Evolutionary conservation across 1,139 yeast species (phyloP), one percentile per base, ranked within the genome.

Genomic region (Lodderomyces beijingensis): DNA sequence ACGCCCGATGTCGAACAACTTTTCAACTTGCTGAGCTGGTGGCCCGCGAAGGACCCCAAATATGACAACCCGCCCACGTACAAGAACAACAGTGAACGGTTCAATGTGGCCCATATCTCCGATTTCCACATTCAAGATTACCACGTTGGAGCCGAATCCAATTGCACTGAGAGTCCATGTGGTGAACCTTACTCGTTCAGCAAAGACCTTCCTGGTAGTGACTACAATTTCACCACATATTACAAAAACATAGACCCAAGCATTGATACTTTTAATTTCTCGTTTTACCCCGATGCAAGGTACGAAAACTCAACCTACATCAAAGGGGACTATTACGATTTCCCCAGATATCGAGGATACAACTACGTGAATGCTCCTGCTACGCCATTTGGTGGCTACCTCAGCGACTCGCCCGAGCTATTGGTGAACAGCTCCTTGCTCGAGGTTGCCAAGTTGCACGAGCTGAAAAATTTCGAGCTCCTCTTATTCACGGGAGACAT

Each of bases 401-500:
- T 52, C 22, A 78, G 87, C 55, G 88, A 80, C 51, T 62, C 82
- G 6, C 87, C 88, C 4, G 79, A 74, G 39, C 47, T 72, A 7
- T 56, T 79, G 42, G 55, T 79, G 44, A 77, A 77, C 51, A 72
- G 70, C 39, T 68, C 82, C 16, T 58, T 79, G 51, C 61, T 62
- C 30, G 59, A 74, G 19, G 63, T 76, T 37, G 58, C 61, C n/a
- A 48, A 62, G 20, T 53, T 57, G 32, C 56, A 61, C 40, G 34
- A 53, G 23, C 47, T 54, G 15, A 46, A 61, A 16, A 51, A 62
- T n/a, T 79, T 71, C 44, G 79, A 76, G 33, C 79, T 80, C 47
- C 68, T 79, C 3, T 50, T 80, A 19, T 80, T 79, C 60, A 80
- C 87, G 2, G 88, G 87, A 34, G 88, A 79, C 46, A 59, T 78